These are phyloP conservation scores for Neoscytalidium dimidiatum DNA, from an alignment of 2,329 filamentous ascomycete genomes.

Conservation along the genomic window DNA sequence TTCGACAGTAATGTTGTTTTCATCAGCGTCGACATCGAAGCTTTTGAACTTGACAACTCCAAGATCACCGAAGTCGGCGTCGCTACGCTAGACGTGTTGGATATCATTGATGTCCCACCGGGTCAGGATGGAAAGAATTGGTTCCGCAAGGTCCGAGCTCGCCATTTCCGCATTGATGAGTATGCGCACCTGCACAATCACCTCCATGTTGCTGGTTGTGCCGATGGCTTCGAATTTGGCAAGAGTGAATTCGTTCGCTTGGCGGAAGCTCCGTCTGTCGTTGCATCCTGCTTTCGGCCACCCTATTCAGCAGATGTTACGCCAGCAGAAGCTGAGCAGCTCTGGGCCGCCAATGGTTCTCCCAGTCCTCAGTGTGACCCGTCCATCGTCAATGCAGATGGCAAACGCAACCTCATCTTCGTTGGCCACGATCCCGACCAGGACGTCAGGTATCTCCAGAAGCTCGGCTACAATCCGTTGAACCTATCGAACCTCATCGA, in stretches of 20 bases:
- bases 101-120: conserved; percentile 58
- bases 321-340: background rate
- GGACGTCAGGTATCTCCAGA: conserved; percentile 69
- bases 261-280: conserved; percentile 44
- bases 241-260: conserved; percentile 57
- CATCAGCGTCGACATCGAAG: conserved; percentile 80
- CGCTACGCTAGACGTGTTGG: conserved; percentile 72
- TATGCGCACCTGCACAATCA: conserved; percentile 66
- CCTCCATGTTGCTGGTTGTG: conserved; percentile 70
- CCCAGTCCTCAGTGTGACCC: background rate
- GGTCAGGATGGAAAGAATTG: conserved; percentile 66
- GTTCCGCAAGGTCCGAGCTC: conserved; percentile 65
- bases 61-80: conserved; percentile 85
- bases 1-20: conserved; percentile 66
- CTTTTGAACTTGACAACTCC: conserved; percentile 67
- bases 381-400: conserved; percentile 24
- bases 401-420: conserved; percentile 66
- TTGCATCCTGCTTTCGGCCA: conserved; percentile 59
- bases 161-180: conserved; percentile 78
- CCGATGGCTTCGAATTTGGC: conserved; percentile 74
- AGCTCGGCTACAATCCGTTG: conserved; percentile 64
- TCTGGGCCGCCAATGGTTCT: background rate
- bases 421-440: conserved; percentile 72
- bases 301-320: conserved; percentile 49
- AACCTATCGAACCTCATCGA: conserved; percentile 61